Evolutionary conservation across 176 grass and related monocot species (phyloP).

Genomic region (Oryza nivara): DNA sequence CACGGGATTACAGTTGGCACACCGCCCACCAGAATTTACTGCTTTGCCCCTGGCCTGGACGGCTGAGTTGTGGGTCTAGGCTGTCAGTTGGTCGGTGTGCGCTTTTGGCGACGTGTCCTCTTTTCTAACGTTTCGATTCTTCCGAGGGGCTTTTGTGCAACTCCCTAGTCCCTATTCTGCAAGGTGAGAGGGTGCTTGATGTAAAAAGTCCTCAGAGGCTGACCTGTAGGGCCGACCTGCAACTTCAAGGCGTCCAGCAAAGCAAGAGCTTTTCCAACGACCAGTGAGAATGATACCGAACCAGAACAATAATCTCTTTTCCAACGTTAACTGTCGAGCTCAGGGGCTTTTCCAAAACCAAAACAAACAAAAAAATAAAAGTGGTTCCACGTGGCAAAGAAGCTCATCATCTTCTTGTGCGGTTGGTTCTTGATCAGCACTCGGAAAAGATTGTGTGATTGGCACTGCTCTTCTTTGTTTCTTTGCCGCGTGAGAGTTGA

Average conservation of each 20-base stretch:
- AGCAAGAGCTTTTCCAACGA: not conserved
- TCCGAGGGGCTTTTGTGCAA: not conserved
- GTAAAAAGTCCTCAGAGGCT: not conserved
- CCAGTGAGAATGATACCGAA: not conserved
- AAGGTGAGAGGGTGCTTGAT: too few relatives aligned
- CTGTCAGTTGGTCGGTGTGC: not conserved
- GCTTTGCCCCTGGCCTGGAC: not conserved
- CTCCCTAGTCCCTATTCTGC: too few relatives aligned
- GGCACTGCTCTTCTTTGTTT: too few relatives aligned
- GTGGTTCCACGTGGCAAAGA: too few relatives aligned
- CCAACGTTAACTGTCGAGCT: not conserved
- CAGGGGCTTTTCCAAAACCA: too few relatives aligned
- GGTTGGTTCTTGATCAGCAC: too few relatives aligned
- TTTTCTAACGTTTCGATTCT: conserved; percentile 13
- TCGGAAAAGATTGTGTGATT: not conserved
- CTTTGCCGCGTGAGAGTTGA: too few relatives aligned
- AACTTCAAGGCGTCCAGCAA: too few relatives aligned
- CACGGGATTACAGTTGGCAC: too few relatives aligned
- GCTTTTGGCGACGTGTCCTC: too few relatives aligned
- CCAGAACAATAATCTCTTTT: not conserved
- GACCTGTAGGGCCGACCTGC: not conserved
- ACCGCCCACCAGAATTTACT: not conserved
- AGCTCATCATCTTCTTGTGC: too few relatives aligned
- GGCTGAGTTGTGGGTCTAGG: not conserved
- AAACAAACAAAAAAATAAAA: too few relatives aligned